Evolutionary conservation across 495 filamentous ascomycete genomes (phyloP), one percentile per base, ranked within the genome.

Genomic region (Echria macrotheca): DNA sequence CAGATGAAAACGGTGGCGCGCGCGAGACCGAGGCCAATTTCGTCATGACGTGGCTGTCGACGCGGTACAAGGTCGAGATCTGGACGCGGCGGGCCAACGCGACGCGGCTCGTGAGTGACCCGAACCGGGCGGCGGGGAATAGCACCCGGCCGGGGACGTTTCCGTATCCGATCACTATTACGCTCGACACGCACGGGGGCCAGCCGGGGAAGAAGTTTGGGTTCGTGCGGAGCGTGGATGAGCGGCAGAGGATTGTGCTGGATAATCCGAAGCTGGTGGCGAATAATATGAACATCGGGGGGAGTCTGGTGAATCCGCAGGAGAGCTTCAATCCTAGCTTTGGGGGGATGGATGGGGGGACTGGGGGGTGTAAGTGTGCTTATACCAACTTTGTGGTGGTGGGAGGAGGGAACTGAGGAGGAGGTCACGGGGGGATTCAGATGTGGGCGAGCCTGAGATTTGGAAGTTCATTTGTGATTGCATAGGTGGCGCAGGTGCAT

Each of bases 41-140:
- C 12, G 68, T 86, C 15, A 87, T 91, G 50, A 93, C 86, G 12
- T 95, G 86, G 81, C 70, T 84, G 1, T 76, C 89, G 54, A 94
- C 89, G 2, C 81, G 91, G 8, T 89, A 94, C 66, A 80, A 88
- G 7, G 87, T 97, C 4, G 83, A 89, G 58, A 94, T 96, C 45
- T 98, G 89, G 89, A 98, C 91, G 5, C 72, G 76, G 4, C 65
- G 61, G 59, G 66, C 67, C 9, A 72, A 69, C 37, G 68, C 68
- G 26, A 60, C 69, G 5, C 63, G 71, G 14, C 63, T 86, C 0
- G 50, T 78, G 6, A 36, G 53, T 12, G 47, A 29, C 28, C 55
- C 52, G n/a, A 46, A 43, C 12, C 37, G 19, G 5, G 10, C 49
- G 9, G 52, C 57, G 32, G 44, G 43, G 40, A 51, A 63, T 38